phyloP scores from a whole-genome alignment of 2,329 filamentous ascomycete species.

The Gnomoniopsis sp. region DNA sequence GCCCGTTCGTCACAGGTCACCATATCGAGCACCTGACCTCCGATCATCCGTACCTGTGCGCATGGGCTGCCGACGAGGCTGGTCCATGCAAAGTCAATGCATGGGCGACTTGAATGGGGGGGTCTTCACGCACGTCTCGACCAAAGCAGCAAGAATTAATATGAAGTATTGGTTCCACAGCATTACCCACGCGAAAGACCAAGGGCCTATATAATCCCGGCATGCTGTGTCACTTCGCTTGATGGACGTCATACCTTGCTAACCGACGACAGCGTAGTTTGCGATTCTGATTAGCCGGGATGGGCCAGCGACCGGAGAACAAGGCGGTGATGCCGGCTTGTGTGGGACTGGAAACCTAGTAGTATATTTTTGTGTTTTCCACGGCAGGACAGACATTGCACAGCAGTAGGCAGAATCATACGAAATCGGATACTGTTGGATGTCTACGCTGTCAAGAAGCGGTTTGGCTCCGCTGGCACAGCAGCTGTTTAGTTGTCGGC shows the following conservation, averaged over 20 bases:
- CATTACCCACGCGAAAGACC: neutral
- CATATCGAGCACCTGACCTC: neutral
- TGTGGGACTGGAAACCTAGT: neutral
- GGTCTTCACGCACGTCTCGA: neutral
- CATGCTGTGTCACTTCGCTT: neutral
- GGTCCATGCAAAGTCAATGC: neutral
- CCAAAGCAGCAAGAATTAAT: neutral
- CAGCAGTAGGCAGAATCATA: neutral
- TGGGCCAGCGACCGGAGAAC: neutral
- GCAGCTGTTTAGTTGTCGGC: neutral
- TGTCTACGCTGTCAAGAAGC: neutral
- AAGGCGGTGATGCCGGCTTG: neutral
- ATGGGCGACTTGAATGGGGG: neutral
- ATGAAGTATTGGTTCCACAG: conserved; percentile 6
- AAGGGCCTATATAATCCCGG: neutral
- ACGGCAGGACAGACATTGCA: neutral
- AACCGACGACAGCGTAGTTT: neutral
- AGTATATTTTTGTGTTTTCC: neutral
- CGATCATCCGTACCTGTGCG: neutral
- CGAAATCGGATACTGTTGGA: neutral
- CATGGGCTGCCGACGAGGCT: neutral
- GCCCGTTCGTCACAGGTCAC: neutral
- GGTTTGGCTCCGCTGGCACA: neutral
- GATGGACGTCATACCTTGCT: neutral
- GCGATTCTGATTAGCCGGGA: neutral